Base-by-base conservation (phyloP, 179 eudicot species). In the Carnegiea gigantea region DNA sequence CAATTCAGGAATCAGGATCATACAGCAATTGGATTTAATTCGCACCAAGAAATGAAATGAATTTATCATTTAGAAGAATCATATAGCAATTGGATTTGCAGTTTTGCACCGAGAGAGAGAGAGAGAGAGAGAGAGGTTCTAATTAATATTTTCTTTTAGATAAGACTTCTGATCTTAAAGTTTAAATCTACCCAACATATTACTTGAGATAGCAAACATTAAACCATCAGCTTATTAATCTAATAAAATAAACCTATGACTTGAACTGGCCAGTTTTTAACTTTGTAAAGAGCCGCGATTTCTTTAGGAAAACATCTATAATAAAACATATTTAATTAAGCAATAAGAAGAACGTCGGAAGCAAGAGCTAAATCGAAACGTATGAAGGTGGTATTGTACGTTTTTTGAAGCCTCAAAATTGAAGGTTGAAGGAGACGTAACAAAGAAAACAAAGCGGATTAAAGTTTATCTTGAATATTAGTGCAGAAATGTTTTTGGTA, bases 361-460 rank as follows among this genome's bases (percentile, higher is more conserved):
- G 75, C 28, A 54, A 43, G 57, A 5, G 36, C 44, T 15, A 54
- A 53, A 24, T 70, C 65, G 43, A 79, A 59, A 53, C 68, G 51
- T 46, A 40, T 8, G 30, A 1, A 28, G 23, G 6, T 17, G 26
- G 75, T 18, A 20, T 38, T 72, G 3, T 46, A 17, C 76, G 67
- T 38, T 28, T 80, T 36, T 38, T 53, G 70, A 26, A 62, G 77
- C 70, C 70, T n/a, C 51, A 21, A n/a, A 48, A n/a, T n/a, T n/a
- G n/a, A n/a, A 75, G 67, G 67, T 81, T 75, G 65, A 75, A 81
- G 74, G 51, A 64, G 76, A 81, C 79, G 57, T 81, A 81, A 74
- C 53, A 4, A 49, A 49, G 59, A 36, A 81, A n/a, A 75, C 23
- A n/a, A 9, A 65, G 60, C 51, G 77, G 70, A 57, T 43, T 24